Evolutionary conservation across 768 basidiomycete genomes (phyloP).

Genomic region (Leccinum obscurum): DNA sequence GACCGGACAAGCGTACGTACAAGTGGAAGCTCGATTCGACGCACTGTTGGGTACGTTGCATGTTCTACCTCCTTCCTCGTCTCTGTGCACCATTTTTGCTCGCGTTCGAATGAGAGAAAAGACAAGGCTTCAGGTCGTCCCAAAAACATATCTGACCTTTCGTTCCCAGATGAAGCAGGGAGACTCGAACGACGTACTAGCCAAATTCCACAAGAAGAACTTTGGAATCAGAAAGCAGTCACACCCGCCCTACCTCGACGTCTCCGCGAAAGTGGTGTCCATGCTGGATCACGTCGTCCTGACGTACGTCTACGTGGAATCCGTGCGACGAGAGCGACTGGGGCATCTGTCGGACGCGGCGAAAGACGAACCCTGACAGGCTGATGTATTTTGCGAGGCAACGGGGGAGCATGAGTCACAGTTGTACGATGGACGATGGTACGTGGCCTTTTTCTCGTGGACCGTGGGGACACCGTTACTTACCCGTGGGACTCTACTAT

Average conservation of each 20-base stretch:
- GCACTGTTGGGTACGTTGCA: slow-evolving; percentile 26
- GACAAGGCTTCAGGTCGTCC: neutral
- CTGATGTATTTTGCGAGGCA: neutral
- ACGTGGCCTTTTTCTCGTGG: neutral
- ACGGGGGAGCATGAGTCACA: neutral
- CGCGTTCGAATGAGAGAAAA: neutral
- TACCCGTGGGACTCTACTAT: neutral
- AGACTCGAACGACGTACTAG: slow-evolving; percentile 15
- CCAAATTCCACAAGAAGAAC: slow-evolving; percentile 28
- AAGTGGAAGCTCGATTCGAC: slow-evolving; percentile 35
- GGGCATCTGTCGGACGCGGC: slow-evolving; percentile 11
- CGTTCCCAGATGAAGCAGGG: slow-evolving; percentile 24
- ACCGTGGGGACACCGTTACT: neutral
- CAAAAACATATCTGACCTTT: neutral
- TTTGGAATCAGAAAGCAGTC: slow-evolving; percentile 20
- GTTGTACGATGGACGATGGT: neutral
- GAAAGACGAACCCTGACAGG: neutral
- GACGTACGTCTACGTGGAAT: slow-evolving; percentile 31
- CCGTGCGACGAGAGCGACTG: slow-evolving; percentile 23
- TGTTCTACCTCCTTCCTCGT: neutral
- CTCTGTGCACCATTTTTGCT: neutral
- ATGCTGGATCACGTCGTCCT: slow-evolving; percentile 32
- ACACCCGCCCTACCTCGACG: slow-evolving; percentile 28
- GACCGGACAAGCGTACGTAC: slow-evolving; percentile 34
- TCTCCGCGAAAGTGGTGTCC: slow-evolving; percentile 17